Evolutionary conservation across 2,329 filamentous ascomycete species (phyloP).

Genomic region (Davidsoniella australis): DNA sequence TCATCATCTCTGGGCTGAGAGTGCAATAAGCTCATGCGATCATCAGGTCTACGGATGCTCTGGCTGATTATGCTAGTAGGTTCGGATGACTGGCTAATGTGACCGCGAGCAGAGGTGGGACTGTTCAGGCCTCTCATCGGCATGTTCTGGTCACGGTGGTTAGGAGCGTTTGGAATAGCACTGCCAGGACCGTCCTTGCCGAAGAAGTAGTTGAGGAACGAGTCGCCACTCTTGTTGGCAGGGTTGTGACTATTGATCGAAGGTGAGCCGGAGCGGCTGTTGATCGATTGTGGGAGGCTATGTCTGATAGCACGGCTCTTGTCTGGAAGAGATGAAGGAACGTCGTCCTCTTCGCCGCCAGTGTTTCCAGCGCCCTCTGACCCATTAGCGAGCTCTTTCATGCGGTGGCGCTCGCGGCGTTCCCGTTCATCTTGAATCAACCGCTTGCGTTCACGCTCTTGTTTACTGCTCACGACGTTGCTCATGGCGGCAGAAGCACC

Average conservation of each 20-base stretch:
- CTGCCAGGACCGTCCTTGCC: constrained; percentile 58
- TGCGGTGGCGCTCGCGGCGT: constrained; percentile 63
- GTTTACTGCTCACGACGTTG: constrained; percentile 83
- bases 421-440: constrained; percentile 69
- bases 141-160: constrained; percentile 10
- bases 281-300: constrained; percentile 20
- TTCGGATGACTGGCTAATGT: constrained; percentile 64
- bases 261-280: constrained; percentile 62
- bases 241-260: constrained; percentile 48
- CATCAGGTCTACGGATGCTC: constrained; percentile 58
- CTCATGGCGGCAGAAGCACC: constrained; percentile 95
- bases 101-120: constrained; percentile 26
- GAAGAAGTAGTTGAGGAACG: constrained; percentile 97
- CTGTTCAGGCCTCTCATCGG: constrained; percentile 10
- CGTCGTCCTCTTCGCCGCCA: constrained; percentile 22
- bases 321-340: constrained; percentile 16
- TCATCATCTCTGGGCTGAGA: constrained; percentile 28
- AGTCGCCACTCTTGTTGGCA: constrained; percentile 49
- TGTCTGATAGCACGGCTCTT: constrained; percentile 9
- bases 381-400: constrained; percentile 76
- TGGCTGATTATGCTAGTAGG: constrained; percentile 55
- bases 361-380: constrained; percentile 24
- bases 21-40: constrained; percentile 34
- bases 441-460: constrained; percentile 78
- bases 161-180: constrained; percentile 23